Base-by-base conservation (phyloP, 352 stramenopile species). In the Globisporangium rhizosaccharum region DNA sequence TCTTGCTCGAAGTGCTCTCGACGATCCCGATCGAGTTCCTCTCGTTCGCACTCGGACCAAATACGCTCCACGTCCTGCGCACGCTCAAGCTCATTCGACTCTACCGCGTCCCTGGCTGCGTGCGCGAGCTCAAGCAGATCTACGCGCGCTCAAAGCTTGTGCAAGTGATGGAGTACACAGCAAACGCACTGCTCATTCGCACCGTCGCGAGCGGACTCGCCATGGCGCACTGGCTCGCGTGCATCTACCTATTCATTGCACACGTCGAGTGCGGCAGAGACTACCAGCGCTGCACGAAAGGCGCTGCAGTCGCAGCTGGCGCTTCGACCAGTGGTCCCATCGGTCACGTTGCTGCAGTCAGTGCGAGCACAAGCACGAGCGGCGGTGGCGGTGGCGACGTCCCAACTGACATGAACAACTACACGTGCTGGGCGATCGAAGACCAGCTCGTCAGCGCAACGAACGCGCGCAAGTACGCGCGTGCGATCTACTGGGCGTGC, bases 371-470 rank as follows among this genome's bases (percentile, higher is more conserved):
- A 7, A 11, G 33, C 14, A 63, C 56, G 9, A 56, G 64, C 0
- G 65, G 37, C 4, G 56, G 57, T 11, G 28, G 46, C 6, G 37
- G 14, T 46, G 17, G 49, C 3, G 2, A 18, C 18, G 15, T 50
- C 37, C 7, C 50, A 28, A 23, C 10, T 37, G 36, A 56, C 8
- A 45, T 53, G 17, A 1, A 23, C 1, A 37, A 53, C 7, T 82
- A 78, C 56, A 86, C 80, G 0, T 88, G 80, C 57, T 90, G 80
- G 80, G 79, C 71, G 0, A 87, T 90, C 23, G 75, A 88, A 36
- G 80, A 90, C 37, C 76, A 76, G 33, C 57, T 90, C 3, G 73
- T 88, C 0, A 76, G 76, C 5, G 76, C 76, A 0, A 65, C 63
- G 3, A 55, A 71, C 2, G 42, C 60, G 2, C 72, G 78, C 10